A percentile compares a stretch with the other conserved stretches of the same genome.
Evolutionary conservation across 495 filamentous ascomycete genomes (phyloP).

Genomic region (Tuber magnatum): DNA sequence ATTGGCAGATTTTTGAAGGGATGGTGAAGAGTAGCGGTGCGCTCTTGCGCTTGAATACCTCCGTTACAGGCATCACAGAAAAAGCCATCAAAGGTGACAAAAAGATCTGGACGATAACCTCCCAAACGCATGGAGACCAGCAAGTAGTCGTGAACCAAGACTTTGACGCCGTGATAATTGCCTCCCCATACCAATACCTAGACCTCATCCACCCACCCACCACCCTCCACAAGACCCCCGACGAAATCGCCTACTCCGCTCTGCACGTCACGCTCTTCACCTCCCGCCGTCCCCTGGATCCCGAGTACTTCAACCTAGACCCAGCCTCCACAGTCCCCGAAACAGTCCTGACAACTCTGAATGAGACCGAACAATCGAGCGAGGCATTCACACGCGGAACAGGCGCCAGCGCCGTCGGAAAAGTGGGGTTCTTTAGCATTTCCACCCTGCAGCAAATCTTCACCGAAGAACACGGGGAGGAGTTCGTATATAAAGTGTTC

Average conservation of each 20-base stretch:
- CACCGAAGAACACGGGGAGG: slow-evolving; percentile 52
- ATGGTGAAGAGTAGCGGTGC: slow-evolving; percentile 65
- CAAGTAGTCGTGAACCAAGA: slow-evolving; percentile 39
- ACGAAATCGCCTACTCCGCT: slow-evolving; percentile 70
- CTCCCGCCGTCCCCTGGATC: slow-evolving; percentile 60
- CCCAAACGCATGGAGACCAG: slow-evolving; percentile 18
- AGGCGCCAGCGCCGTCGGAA: slow-evolving; percentile 54
- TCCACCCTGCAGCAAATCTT: slow-evolving; percentile 61
- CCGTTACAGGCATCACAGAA: slow-evolving; percentile 55
- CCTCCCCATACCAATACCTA: slow-evolving; percentile 67
- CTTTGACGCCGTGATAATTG: slow-evolving; percentile 77
- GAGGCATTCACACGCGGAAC: slow-evolving; percentile 42
- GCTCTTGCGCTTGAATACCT: slow-evolving; percentile 58
- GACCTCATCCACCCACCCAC: slow-evolving; percentile 52
- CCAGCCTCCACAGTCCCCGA: slow-evolving; percentile 53
- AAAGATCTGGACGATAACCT: slow-evolving; percentile 26
- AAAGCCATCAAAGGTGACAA: slow-evolving; percentile 40
- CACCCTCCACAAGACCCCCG: slow-evolving; percentile 52
- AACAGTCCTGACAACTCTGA: slow-evolving; percentile 75
- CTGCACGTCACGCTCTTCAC: slow-evolving; percentile 87
- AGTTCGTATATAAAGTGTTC: slow-evolving; percentile 96
- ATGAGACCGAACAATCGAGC: slow-evolving; percentile 49
- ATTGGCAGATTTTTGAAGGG: slow-evolving; percentile 86
- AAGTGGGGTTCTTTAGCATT: slow-evolving; percentile 77
- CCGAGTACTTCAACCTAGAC: slow-evolving; percentile 61